Conservation (phyloP, 768 basidiomycete genomes). For the Russula olivacea region DNA sequence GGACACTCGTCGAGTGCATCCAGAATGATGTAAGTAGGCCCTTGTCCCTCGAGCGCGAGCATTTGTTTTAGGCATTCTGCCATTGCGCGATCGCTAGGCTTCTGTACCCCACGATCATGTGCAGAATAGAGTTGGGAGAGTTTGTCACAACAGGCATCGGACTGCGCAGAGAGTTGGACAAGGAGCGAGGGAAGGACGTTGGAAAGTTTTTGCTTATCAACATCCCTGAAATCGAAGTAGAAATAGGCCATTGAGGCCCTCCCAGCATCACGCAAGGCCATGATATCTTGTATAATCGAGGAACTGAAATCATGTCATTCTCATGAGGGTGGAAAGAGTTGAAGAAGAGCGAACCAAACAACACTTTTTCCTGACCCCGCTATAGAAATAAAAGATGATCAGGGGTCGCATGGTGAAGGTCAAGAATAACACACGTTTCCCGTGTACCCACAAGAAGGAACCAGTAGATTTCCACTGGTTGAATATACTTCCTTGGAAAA, state of each 20-base stretch:
- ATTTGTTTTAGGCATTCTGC: neutral
- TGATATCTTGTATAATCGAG: conserved; percentile 3
- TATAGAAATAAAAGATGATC: neutral
- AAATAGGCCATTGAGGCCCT: conserved; percentile 2
- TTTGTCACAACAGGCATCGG: neutral
- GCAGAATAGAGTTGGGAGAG: neutral
- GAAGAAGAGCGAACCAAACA: neutral
- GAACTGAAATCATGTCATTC: neutral
- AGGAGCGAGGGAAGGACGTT: neutral
- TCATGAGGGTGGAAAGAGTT: neutral
- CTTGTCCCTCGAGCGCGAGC: neutral
- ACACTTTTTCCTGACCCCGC: neutral
- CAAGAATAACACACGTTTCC: neutral
- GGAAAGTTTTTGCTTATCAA: neutral
- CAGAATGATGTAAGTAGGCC: neutral
- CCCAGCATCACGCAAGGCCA: neutral
- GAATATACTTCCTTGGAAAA: neutral
- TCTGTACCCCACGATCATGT: neutral
- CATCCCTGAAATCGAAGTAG: conserved; percentile 5
- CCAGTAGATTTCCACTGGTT: neutral
- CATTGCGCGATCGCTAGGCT: neutral
- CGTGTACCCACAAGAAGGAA: neutral
- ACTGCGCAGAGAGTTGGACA: neutral
- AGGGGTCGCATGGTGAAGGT: neutral
- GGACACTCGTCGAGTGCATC: conserved; percentile 5